Base-by-base conservation (phyloP, 306 rosid genomes). In the Amphicarpaea edgeworthii region DNA sequence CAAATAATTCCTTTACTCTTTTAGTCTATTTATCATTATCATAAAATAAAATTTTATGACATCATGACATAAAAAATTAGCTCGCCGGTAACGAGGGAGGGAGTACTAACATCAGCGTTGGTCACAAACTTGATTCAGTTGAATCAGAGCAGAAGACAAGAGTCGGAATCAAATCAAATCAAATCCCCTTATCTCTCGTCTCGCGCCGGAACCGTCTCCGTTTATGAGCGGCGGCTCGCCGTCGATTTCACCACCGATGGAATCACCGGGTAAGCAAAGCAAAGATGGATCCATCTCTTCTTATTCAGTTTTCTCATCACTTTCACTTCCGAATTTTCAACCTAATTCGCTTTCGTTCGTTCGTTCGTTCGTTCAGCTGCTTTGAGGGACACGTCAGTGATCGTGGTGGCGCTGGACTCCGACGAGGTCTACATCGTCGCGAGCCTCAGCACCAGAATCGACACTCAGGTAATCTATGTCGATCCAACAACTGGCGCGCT, bases 401-500 rank as follows among this genome's bases (percentile, higher is more conserved):
- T 89, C 23, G 93, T 89, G 49, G 91, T 86, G 34, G 89, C 97
- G 20, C 87, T 96, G 53, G 97, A 96, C 28, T 83, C 89, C 69
- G 94, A 91, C 60, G 99, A 96, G 77, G 90, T 91, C 2, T 89
- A 80, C 75, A 85, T 96, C 6, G 82, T 89, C 57, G 90, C 51
- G 3, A 90, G 97, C 75, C 76, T 96, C 61, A 73, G 87, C 42
- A 81, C 88, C 26, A 83, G 86, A 68, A 70, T 79, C 46, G 93
- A 92, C 60, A 89, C 98, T 74, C 97, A 92, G 81, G 88, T 92
- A 38, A 81, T 96, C 47, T 87, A 85, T 76, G 77, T 96, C 26
- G 99, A 96, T 89, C 99, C 99, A 55, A 92, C 99, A 50, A 96
- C 99, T 21, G 99, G 99, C 3, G 82, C 87, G 0, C 93, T 96